Evolutionary conservation across 2,329 filamentous ascomycete genomes (phyloP), one percentile per base, ranked within the genome.

Genomic region (Exophiala dermatitidis): DNA sequence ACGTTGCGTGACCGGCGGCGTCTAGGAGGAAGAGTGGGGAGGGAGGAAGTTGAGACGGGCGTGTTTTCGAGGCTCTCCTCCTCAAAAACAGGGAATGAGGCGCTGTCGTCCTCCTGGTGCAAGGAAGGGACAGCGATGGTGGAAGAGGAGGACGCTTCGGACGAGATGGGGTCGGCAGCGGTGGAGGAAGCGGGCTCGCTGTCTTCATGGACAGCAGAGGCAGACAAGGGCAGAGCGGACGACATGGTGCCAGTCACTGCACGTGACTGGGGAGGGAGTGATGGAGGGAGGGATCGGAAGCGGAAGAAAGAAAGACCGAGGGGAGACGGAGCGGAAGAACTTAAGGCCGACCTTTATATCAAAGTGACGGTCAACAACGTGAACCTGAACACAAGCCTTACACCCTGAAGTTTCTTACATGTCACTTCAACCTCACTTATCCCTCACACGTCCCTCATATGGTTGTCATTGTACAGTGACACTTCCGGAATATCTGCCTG

Each of bases 51-150:
- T 28, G 53, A 49, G 33, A 29, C 30, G 37, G 50, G 36, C 44
- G 46, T 32, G 30, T 19, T 36, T 41, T 50, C 50, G 33, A 42
- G 40, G 33, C 8, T 30, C 43, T 50, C 52, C 41, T 60, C 57
- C 30, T 57, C 52, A 47, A 60, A 55, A 33, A 57, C 54, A 7
- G 57, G 57, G 37, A 60, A 60, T 32, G 45, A 38, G 42, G 57
- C 54, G 46, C 45, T 10, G 37, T 36, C 46, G 43, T 33, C 52
- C 52, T 45, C 52, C 48, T 41, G 40, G 19, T 52, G 42, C 40
- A 53, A 44, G 37, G 42, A 28, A 26, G 40, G 10, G 50, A 46
- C 33, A 48, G 50, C 50, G 50, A 48, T 38, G 42, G 47, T 48
- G 46, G 48, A 32, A 45, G 33, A 32, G 50, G 37, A 29, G 52